Evolutionary conservation across 495 filamentous ascomycete genomes (phyloP), one percentile per base, ranked within the genome.

Genomic region (Aspergillus leporis): DNA sequence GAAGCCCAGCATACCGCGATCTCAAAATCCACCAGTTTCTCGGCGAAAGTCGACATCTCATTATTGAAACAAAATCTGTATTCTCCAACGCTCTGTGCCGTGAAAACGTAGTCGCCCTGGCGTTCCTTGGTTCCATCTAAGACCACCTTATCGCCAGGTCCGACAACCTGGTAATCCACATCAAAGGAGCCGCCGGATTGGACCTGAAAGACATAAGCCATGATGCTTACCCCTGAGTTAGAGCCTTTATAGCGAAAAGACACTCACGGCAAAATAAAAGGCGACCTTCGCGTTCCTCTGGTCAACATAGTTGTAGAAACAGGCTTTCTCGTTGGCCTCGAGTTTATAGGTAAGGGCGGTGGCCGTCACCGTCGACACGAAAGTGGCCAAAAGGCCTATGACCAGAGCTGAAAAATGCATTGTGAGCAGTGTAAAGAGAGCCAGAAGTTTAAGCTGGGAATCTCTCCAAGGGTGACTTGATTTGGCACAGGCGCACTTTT

Each of bases 11-110:
- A 60, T 78, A 97, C 94, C 63, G 94, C 83, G 71, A 99, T 97
- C 78, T 99, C 95, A 69, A 99, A 98, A 71, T 99, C 94, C 53
- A 99, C 93, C 76, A 93, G 87, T 76, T 99, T 99, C 78, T 99
- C 95, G 22, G 93, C 87, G 66, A 94, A 97, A 3, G 93, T 98
- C 65, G 90, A 94, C 90, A 98, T 96, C 66, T 96, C 90, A 67
- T 98, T 99, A 77, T 94, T 88, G 79, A 99, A 98, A 83, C 95
- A 99, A 75, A 98, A 97, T 55, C 85, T 84, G 76, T 98, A 98
- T 66, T 98, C 94, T 49, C 95, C 95, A n/a, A 85, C 61, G 48
- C 96, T 90, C 64, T 90, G 90, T 5, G 94, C 95, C 2, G 95
- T 97, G 72, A 99, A 99, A 34, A 98, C 95, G 64, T 96, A 97